phyloP scores from a whole-genome alignment of 2,329 filamentous ascomycete genomes.

The Chrysosporium keratinophilum region DNA sequence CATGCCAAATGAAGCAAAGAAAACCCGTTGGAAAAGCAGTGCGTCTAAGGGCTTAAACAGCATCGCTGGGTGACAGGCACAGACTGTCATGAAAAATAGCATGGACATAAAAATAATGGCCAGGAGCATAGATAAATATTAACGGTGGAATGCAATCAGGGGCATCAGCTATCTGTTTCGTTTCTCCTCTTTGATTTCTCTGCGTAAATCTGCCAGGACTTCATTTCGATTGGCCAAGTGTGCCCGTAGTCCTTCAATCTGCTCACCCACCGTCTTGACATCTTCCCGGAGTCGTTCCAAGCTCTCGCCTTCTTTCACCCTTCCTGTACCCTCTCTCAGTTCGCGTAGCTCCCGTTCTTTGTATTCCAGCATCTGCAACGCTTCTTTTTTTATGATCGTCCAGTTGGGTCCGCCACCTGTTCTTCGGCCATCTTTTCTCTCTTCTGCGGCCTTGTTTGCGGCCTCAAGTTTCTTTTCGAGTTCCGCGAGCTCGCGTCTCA shows the following conservation, averaged over 20 bases:
- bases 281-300: conserved; percentile 75
- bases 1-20: not conserved
- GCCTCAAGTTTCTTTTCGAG: conserved; percentile 78
- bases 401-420: conserved; percentile 60
- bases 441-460: conserved; percentile 63
- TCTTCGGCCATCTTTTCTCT: conserved; percentile 42
- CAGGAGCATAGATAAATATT: conserved; percentile 10
- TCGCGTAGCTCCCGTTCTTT: conserved; percentile 69
- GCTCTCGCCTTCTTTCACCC: conserved; percentile 54
- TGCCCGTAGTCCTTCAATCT: conserved; percentile 78
- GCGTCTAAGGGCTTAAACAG: not conserved
- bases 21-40: not conserved
- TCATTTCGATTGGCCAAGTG: conserved; percentile 70
- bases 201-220: conserved; percentile 62
- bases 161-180: conserved; percentile 6
- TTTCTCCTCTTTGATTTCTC: conserved; percentile 81
- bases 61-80: not conserved
- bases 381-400: conserved; percentile 82
- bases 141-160: conserved; percentile 6
- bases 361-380: conserved; percentile 89
- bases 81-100: not conserved
- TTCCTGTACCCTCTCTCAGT: conserved; percentile 51
- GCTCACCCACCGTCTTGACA: conserved; percentile 79
- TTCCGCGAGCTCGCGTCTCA: conserved; percentile 85
- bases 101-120: not conserved